Evolutionary conservation across 805 yeast genomes (phyloP).

Genomic region (Pichia insulana): DNA sequence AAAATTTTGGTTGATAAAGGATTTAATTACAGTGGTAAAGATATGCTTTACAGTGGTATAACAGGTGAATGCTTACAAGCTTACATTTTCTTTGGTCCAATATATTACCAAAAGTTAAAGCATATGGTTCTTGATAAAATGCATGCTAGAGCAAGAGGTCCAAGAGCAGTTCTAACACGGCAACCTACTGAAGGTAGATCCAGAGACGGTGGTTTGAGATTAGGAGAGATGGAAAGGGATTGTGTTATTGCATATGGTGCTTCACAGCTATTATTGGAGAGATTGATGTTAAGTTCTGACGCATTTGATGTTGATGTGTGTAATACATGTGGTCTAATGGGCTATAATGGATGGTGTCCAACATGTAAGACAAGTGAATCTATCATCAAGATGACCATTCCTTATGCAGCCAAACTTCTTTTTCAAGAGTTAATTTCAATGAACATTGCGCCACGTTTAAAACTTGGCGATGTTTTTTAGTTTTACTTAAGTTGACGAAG

Average conservation of each 20-base stretch:
- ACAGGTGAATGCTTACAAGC: constrained; percentile 97
- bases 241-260: constrained; percentile 99
- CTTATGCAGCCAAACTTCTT: constrained; percentile 95
- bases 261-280: constrained; percentile 83
- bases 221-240: constrained; percentile 99
- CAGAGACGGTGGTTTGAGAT: constrained; percentile 96
- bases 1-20: constrained; percentile 84
- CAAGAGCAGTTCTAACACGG: constrained; percentile 93
- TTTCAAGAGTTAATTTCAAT: constrained; percentile 97
- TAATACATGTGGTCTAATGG: constrained; percentile 92
- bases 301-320: constrained; percentile 97
- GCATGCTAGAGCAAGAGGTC: constrained; percentile 99
- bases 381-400: constrained; percentile 89
- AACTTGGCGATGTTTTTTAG: constrained; percentile 76
- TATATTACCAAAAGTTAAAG: constrained; percentile 94
- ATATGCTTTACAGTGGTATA: constrained; percentile 93
- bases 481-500: too few relatives aligned
- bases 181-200: constrained; percentile 99
- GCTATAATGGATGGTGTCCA: constrained; percentile 97
- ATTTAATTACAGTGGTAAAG: constrained; percentile 91
- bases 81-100: constrained; percentile 96
- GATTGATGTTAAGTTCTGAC: constrained; percentile 94
- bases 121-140: constrained; percentile 98
- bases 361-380: constrained; percentile 83
- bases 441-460: constrained; percentile 96